A percentile compares a stretch with the other conserved stretches of the same genome.
phyloP scores from a whole-genome alignment of 371 early-diverging fungal species.

The Amoeboaphelidium protococcarum region DNA sequence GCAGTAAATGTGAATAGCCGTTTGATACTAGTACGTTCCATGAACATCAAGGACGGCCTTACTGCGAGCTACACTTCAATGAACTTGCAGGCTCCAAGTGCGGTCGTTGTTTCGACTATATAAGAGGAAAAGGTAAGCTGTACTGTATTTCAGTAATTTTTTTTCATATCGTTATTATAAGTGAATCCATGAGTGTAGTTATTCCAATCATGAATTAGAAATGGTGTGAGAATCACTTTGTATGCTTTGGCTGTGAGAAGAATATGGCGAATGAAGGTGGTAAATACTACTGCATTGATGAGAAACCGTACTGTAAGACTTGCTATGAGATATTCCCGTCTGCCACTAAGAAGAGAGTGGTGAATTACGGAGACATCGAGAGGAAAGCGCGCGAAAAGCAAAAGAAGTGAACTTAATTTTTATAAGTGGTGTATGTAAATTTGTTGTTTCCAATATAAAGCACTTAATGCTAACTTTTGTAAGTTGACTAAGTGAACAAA shows the following conservation, averaged over 20 bases:
- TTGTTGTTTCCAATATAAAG: not conserved
- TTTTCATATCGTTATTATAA: not conserved
- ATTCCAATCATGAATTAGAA: slow-evolving; percentile 9
- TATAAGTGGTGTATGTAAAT: not conserved
- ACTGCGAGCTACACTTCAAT: slow-evolving; percentile 17
- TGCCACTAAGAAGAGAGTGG: slow-evolving; percentile 4
- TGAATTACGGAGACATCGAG: not conserved
- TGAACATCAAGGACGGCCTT: slow-evolving; percentile 13
- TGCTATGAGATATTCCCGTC: slow-evolving; percentile 15
- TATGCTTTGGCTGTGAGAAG: slow-evolving; percentile 14
- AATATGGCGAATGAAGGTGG: slow-evolving; percentile 4
- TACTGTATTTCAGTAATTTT: not conserved
- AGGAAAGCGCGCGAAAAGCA: not conserved
- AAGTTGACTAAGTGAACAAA: too few species aligned
- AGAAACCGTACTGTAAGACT: slow-evolving; percentile 10
- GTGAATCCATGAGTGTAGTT: slow-evolving; percentile 7
- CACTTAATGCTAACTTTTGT: not conserved
- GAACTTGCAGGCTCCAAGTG: slow-evolving; percentile 16
- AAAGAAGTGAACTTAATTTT: not conserved
- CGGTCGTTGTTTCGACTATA: slow-evolving; percentile 11
- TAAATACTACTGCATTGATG: slow-evolving; percentile 13
- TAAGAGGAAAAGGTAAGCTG: slow-evolving; percentile 12
- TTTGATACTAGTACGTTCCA: slow-evolving; percentile 12
- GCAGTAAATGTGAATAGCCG: slow-evolving; percentile 17
- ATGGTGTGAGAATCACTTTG: slow-evolving; percentile 19